Base-by-base conservation (phyloP, 495 filamentous ascomycete genomes). In the Durotheca rogersii region DNA sequence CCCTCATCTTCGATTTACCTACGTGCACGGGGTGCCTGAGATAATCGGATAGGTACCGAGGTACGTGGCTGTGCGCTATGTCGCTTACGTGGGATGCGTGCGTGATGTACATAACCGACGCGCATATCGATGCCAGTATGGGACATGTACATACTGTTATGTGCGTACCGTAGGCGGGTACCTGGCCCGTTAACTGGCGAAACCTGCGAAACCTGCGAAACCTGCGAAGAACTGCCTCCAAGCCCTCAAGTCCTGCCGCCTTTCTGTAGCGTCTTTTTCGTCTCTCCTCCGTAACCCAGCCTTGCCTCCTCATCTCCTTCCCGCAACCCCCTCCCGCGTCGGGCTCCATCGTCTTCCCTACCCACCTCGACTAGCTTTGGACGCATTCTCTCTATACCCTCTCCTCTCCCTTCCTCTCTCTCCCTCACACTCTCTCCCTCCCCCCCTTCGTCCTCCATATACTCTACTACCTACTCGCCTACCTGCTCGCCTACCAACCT, bases 161-260 rank as follows among this genome's bases (percentile, higher is more conserved):
- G n/a, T n/a, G n/a, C n/a, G n/a, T n/a, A n/a, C n/a, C n/a, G n/a
- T n/a, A n/a, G n/a, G n/a, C n/a, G n/a, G n/a, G n/a, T n/a, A n/a
- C n/a, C n/a, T n/a, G n/a, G n/a, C n/a, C n/a, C n/a, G n/a, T n/a
- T n/a, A n/a, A n/a, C n/a, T n/a, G n/a, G n/a, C n/a, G n/a, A n/a
- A n/a, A n/a, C n/a, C n/a, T n/a, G n/a, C n/a, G n/a, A n/a, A n/a
- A n/a, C n/a, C n/a, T n/a, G n/a, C n/a, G n/a, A n/a, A n/a, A n/a
- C 11, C n/a, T 21, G 10, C 11, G 43, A 57, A 31, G 31, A 39
- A 31, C 38, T 43, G 35, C 39, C 45, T 44, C 47, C 51, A 47
- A 52, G 53, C 47, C 47, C 47, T 57, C 47, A 57, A n/a, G 25
- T 51, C 32, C 30, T 45, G 31, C 31, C 35, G 14, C 31, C 33